Percentiles rank a stretch among this genome's conserved stretches.
phyloP scores from a whole-genome alignment of 768 basidiomycete species.

The Pleurotus sapidus region DNA sequence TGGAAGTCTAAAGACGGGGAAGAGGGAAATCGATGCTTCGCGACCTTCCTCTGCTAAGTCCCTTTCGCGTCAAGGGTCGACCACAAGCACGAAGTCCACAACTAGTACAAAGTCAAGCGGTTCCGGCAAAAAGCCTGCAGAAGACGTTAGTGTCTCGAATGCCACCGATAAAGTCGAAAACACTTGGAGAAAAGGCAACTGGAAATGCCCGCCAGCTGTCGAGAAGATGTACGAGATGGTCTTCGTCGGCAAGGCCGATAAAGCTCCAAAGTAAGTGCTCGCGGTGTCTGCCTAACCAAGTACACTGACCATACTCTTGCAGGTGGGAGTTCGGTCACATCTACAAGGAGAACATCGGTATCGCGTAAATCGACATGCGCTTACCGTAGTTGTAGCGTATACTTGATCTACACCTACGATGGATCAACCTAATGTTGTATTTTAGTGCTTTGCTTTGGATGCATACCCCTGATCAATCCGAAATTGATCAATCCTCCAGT shows the following conservation, averaged over 20 bases:
- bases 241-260: slow-evolving; percentile 1
- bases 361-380: not conserved
- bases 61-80: not conserved
- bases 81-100: not conserved
- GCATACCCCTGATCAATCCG: no score
- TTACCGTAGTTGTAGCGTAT: no score
- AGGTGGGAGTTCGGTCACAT: slow-evolving; percentile 5
- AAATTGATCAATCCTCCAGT: no score
- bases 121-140: not conserved
- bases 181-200: not conserved
- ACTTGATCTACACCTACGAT: no score
- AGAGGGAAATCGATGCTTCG: slow-evolving; percentile 1
- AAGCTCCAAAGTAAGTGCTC: not conserved
- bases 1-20: not conserved
- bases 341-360: slow-evolving; percentile 1
- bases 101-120: not conserved
- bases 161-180: not conserved
- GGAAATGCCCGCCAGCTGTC: slow-evolving; percentile 3
- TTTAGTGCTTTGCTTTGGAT: no score
- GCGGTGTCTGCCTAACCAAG: not conserved
- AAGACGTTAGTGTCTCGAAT: not conserved
- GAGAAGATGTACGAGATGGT: slow-evolving; percentile 8
- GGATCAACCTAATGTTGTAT: no score
- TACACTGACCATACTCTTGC: not conserved
- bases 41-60: not conserved